A percentile compares a stretch with the other conserved stretches of the same genome.
These are phyloP conservation scores for Monoraphidium neglectum DNA, from an alignment of 139 green algal genomes.

Conservation along the genomic window DNA sequence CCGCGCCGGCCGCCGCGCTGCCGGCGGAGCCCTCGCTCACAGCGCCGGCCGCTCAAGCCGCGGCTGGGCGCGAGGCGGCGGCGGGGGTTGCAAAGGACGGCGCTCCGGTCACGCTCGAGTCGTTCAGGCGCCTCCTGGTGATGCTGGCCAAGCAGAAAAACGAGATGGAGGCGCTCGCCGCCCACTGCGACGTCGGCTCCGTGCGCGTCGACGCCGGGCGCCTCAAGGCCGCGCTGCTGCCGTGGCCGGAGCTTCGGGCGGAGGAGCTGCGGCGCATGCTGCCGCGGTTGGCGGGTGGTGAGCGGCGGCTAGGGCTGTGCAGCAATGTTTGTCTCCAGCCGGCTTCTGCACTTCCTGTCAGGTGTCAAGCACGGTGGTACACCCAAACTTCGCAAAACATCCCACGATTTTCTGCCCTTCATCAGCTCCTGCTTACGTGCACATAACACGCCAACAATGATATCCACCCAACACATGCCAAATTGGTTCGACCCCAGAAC, in stretches of 20 bases:
- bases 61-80: no score
- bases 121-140: constrained; percentile 61
- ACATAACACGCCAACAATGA: no score
- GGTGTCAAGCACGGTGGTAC: no score
- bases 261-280: constrained; percentile 60
- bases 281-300: constrained; percentile 49
- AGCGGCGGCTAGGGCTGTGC: no score
- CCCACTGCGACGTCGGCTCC: constrained; percentile 33
- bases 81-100: background rate
- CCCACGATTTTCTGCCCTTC: background rate
- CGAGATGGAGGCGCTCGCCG: constrained; percentile 54
- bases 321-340: no score
- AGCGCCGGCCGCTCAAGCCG: no score
- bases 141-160: constrained; percentile 55
- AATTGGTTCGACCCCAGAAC: no score
- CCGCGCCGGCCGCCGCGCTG: no score
- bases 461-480: no score
- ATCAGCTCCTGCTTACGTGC: background rate
- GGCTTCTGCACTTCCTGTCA: no score
- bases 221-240: constrained; percentile 70
- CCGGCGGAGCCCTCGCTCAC: no score
- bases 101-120: constrained; percentile 42
- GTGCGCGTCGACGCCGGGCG: constrained; percentile 36
- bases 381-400: no score
- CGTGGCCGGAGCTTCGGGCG: constrained; percentile 56